Base-by-base conservation (phyloP, 257 asterid species). In the Scutellaria galericulata region DNA sequence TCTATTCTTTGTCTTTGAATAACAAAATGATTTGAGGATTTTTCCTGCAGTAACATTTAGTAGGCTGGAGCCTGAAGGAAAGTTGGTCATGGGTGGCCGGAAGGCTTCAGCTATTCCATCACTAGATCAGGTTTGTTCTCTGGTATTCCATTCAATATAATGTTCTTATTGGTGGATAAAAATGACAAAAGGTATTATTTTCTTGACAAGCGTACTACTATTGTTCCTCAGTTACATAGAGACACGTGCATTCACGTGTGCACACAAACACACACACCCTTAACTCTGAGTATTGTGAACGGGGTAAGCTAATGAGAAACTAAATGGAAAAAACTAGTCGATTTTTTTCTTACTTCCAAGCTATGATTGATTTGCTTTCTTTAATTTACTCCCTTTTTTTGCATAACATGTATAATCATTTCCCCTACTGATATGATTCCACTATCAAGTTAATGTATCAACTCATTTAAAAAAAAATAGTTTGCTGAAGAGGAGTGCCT, bases 51-150 rank as follows among this genome's bases (percentile, higher is more conserved):
- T 94, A 72, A 94, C 95, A 35, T 94, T 94, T 83, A 89, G 98
- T 80, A 86, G 97, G 84, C 78, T 87, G 84, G 96, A 91, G 84
- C 97, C 97, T 35, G 95, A 91, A 83, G 98, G 98, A 80, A 90
- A 80, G 87, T 79, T 94, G 84, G 89, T 94, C 77, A 89, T 94
- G 96, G 98, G 99, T 31, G 88, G 96, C 77, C 88, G 97, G 76
- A 94, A 91, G 85, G 82, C 86, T 74, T 76, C 90, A 53, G 60
- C 84, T 18, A 57, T 83, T 75, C 71, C 86, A 20, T 75, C 89
- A 58, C 40, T 79, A 7, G 90, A 87, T 79, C 90, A 86, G 99
- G 98, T 93, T 75, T 83, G 86, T 75, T 65, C 70, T 46, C 8
- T 53, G 50, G 64, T 66, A 70, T 59, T 47, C 41, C 56, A 45